phyloP scores from a whole-genome alignment of 2,329 filamentous ascomycete species.

The Xylariaceae sp. region DNA sequence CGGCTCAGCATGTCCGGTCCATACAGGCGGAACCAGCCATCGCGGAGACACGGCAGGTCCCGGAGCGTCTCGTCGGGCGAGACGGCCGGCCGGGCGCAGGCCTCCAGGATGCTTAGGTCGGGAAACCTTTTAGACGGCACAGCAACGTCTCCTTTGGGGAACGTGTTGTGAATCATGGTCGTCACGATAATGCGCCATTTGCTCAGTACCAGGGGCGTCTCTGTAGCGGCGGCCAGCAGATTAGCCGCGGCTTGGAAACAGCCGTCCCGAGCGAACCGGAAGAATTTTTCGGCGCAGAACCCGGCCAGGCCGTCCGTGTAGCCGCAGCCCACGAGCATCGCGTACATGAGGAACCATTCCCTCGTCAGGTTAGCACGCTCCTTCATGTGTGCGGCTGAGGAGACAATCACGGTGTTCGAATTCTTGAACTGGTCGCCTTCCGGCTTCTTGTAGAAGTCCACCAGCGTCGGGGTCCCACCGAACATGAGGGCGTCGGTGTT shows the following conservation, averaged over 20 bases:
- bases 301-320: constrained; percentile 21
- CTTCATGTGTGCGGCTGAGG: constrained; percentile 11
- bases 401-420: constrained; percentile 16
- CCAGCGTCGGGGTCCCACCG: constrained; percentile 38
- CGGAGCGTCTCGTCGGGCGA: constrained; percentile 17
- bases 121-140: constrained; percentile 18
- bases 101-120: constrained; percentile 8
- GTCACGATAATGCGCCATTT: constrained; percentile 24
- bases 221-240: constrained; percentile 12
- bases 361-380: constrained; percentile 15
- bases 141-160: constrained; percentile 13
- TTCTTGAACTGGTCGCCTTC: constrained; percentile 21
- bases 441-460: constrained; percentile 27
- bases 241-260: constrained; percentile 21
- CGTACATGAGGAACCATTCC: constrained; percentile 25
- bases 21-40: constrained; percentile 23
- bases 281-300: constrained; percentile 20
- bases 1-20: constrained; percentile 18
- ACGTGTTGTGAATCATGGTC: constrained; percentile 15
- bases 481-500: constrained; percentile 47
- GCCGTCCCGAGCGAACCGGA: constrained; percentile 19
- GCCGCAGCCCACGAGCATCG: constrained; percentile 27
- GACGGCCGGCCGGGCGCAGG: constrained; percentile 13
- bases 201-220: constrained; percentile 15
- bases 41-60: constrained; percentile 16